phyloP scores from a whole-genome alignment of 441 rosid genomes.

The Corymbia citriodora region DNA sequence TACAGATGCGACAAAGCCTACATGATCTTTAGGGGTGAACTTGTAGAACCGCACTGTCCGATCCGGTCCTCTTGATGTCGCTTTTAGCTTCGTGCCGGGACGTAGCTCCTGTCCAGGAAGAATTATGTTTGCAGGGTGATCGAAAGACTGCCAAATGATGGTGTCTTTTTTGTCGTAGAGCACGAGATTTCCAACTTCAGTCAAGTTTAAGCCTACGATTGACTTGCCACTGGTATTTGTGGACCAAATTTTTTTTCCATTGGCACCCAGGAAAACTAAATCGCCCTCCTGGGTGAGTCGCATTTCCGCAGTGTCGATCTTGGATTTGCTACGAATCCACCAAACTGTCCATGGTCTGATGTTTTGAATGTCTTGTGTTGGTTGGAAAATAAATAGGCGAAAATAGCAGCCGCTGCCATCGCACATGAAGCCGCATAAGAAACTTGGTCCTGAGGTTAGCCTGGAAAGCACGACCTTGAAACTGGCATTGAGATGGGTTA shows the following conservation, averaged over 20 bases:
- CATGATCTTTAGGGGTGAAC: background rate
- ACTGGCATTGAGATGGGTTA: fast-evolving
- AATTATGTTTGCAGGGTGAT: fast-evolving
- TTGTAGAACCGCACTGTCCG: background rate
- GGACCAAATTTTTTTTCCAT: background rate
- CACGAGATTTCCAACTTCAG: background rate
- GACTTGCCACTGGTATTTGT: background rate
- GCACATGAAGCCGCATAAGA: background rate
- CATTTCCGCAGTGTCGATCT: background rate
- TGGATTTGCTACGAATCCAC: fast-evolving
- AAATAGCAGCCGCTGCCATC: fast-evolving
- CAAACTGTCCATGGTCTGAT: fast-evolving
- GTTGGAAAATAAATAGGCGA: background rate
- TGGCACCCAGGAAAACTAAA: background rate
- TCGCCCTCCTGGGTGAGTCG: background rate
- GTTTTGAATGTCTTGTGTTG: background rate
- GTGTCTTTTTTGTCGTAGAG: background rate
- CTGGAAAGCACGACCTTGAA: background rate
- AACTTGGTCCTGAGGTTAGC: background rate
- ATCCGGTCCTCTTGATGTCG: fast-evolving
- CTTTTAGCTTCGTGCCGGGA: background rate
- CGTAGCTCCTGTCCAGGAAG: background rate
- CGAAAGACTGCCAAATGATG: background rate
- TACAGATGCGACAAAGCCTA: background rate
- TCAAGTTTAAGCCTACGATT: background rate